phyloP scores from a whole-genome alignment of 2,329 filamentous ascomycete genomes.

The Pyrenophora teres region DNA sequence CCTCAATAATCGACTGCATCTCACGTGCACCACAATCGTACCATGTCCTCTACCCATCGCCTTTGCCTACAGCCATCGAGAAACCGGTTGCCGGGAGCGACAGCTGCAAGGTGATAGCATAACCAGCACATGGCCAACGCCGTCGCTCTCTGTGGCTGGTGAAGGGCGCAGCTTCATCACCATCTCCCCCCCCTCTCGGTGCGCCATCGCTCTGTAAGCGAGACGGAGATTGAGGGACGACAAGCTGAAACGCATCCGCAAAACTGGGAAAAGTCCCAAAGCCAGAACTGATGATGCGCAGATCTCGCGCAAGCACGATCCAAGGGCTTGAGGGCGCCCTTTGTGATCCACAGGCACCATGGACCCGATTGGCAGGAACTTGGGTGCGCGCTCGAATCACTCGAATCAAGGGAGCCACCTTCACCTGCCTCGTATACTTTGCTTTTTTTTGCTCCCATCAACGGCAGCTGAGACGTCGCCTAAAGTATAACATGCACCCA shows the following conservation, averaged over 20 bases:
- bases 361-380: constrained; percentile 14
- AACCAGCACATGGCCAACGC: constrained; percentile 1
- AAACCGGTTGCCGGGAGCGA: constrained; percentile 10
- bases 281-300: constrained; percentile 17
- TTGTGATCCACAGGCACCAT: constrained; percentile 11
- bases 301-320: constrained; percentile 17
- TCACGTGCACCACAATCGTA: constrained; percentile 20
- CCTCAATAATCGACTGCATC: constrained; percentile 19
- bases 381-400: background rate
- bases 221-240: constrained; percentile 20
- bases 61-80: constrained; percentile 5
- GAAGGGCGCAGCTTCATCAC: background rate
- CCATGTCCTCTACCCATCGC: constrained; percentile 11
- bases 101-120: constrained; percentile 19
- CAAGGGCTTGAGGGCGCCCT: constrained; percentile 14
- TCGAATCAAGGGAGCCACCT: constrained; percentile 5
- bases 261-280: constrained; percentile 7
- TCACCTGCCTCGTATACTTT: constrained; percentile 10
- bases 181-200: background rate
- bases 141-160: constrained; percentile 2
- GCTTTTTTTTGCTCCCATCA: constrained; percentile 17
- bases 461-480: constrained; percentile 19
- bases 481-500: constrained; percentile 13
- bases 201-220: constrained; percentile 6
- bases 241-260: constrained; percentile 20